These are phyloP conservation scores for Camelina hispida DNA, from an alignment of 345 rosid species.

Conservation along the genomic window DNA sequence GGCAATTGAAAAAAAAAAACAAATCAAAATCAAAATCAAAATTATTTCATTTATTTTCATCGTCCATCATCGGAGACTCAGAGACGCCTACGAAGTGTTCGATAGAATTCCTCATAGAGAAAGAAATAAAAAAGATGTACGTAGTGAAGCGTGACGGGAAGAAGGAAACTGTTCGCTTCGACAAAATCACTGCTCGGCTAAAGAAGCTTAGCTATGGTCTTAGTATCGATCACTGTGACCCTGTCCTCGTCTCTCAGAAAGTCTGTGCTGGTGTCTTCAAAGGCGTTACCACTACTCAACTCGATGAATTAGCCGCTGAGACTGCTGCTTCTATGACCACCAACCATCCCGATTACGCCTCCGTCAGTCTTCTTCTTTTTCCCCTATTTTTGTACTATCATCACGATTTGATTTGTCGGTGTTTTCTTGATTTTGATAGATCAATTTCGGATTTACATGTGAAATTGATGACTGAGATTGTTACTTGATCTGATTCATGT, in stretches of 20 bases:
- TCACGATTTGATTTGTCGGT: background rate
- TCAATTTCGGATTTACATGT: too few species aligned
- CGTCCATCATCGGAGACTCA: background rate
- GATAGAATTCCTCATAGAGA: slow-evolving; percentile 43
- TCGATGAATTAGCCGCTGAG: slow-evolving; percentile 96
- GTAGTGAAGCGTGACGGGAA: slow-evolving; percentile 90
- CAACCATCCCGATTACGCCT: slow-evolving; percentile 94
- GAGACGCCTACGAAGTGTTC: slow-evolving; percentile 39
- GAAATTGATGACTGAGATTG: too few species aligned
- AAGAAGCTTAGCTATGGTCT: slow-evolving; percentile 93
- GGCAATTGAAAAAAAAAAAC: background rate
- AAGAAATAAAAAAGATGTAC: slow-evolving; percentile 51
- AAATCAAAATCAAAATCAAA: too few species aligned
- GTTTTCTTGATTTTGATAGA: too few species aligned
- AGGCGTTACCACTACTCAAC: slow-evolving; percentile 93
- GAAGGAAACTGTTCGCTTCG: slow-evolving; percentile 85
- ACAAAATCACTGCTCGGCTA: slow-evolving; percentile 88
- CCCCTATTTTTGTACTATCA: too few species aligned
- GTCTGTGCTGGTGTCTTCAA: slow-evolving; percentile 93
- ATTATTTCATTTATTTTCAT: background rate
- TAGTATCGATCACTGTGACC: slow-evolving; percentile 89
- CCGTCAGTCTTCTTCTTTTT: slow-evolving; percentile 52
- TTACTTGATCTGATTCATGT: background rate
- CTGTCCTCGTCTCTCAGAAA: slow-evolving; percentile 89
- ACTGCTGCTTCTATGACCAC: slow-evolving; percentile 95